These are phyloP conservation scores for Colletotrichum sp. DNA, from an alignment of 2,329 filamentous ascomycete genomes.

Conservation along the genomic window DNA sequence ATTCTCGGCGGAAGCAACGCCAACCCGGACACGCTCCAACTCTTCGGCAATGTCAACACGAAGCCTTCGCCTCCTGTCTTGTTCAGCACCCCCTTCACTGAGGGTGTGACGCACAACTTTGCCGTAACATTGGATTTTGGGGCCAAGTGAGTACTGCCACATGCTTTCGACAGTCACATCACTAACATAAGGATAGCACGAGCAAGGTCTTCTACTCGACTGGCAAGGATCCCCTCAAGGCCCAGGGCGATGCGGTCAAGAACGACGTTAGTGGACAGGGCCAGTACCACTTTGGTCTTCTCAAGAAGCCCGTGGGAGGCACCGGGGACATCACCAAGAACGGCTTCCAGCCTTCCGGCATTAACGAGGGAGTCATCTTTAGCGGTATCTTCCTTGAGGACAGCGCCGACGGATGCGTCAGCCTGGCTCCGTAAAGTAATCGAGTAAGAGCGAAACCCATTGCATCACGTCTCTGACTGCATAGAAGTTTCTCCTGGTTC, in stretches of 20 bases:
- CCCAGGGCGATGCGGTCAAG: slow-evolving; percentile 48
- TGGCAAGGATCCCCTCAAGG: slow-evolving; percentile 46
- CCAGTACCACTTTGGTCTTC: slow-evolving; percentile 65
- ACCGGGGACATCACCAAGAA: slow-evolving; percentile 48
- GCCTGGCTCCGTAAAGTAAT: neutral
- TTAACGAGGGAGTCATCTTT: slow-evolving; percentile 59
- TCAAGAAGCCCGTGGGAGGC: slow-evolving; percentile 62
- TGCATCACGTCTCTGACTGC: neutral
- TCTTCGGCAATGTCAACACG: slow-evolving; percentile 53
- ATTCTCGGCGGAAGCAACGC: slow-evolving; percentile 44
- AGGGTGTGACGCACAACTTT: slow-evolving; percentile 66
- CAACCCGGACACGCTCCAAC: slow-evolving; percentile 46
- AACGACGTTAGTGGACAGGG: slow-evolving; percentile 62
- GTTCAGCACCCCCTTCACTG: slow-evolving; percentile 55
- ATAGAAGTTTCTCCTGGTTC: neutral
- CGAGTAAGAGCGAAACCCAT: neutral
- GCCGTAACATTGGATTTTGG: slow-evolving; percentile 62
- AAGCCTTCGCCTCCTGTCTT: slow-evolving; percentile 41
- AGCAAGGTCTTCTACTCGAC: slow-evolving; percentile 63
- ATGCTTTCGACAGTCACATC: neutral
- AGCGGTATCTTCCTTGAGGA: slow-evolving; percentile 60
- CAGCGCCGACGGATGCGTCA: slow-evolving; percentile 33
- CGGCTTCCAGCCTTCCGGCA: slow-evolving; percentile 51
- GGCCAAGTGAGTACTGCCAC: slow-evolving; percentile 48
- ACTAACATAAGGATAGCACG: slow-evolving; percentile 42